Evolutionary conservation across 23 red algal species (phyloP).

Genomic region (Chondrus crispus): DNA sequence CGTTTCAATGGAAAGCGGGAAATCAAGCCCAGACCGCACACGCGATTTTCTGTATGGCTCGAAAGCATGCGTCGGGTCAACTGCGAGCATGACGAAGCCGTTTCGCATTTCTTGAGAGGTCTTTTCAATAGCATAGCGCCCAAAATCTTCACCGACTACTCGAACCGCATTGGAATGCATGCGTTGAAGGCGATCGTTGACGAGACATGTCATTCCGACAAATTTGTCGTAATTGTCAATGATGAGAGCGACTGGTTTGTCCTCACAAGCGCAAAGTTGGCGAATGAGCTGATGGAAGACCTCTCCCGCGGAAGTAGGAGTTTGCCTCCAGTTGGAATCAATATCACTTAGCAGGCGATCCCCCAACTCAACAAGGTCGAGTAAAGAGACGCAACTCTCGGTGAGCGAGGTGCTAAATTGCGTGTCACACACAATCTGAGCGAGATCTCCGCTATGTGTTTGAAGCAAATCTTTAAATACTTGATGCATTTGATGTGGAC

Average conservation of each 20-base stretch:
- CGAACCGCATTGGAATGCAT: constrained; percentile 56
- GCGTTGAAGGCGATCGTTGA: constrained; percentile 28
- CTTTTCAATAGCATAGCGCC: constrained; percentile 34
- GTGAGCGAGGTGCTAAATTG: background rate
- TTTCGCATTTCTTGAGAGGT: constrained; percentile 30
- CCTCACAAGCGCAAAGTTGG: background rate
- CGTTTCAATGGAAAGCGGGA: constrained; percentile 30
- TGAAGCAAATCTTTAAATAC: constrained; percentile 36
- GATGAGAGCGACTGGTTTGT: constrained; percentile 21
- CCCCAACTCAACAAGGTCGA: constrained; percentile 38
- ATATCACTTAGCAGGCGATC: constrained; percentile 21
- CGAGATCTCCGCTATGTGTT: constrained; percentile 6
- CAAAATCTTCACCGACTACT: constrained; percentile 46
- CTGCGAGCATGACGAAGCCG: constrained; percentile 36
- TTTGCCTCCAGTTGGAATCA: constrained; percentile 37
- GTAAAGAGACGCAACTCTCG: background rate
- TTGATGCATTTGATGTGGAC: constrained; percentile 21
- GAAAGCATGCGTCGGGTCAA: background rate
- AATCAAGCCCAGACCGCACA: constrained; percentile 4
- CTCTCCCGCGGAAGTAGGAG: background rate
- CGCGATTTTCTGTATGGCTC: constrained; percentile 35
- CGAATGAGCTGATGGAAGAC: constrained; percentile 28
- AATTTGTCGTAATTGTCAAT: constrained; percentile 53
- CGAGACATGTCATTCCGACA: constrained; percentile 48
- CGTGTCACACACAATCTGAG: constrained; percentile 15